These are phyloP conservation scores for Phtheirospermum japonicum DNA, from an alignment of 257 asterid species.

Conservation along the genomic window DNA sequence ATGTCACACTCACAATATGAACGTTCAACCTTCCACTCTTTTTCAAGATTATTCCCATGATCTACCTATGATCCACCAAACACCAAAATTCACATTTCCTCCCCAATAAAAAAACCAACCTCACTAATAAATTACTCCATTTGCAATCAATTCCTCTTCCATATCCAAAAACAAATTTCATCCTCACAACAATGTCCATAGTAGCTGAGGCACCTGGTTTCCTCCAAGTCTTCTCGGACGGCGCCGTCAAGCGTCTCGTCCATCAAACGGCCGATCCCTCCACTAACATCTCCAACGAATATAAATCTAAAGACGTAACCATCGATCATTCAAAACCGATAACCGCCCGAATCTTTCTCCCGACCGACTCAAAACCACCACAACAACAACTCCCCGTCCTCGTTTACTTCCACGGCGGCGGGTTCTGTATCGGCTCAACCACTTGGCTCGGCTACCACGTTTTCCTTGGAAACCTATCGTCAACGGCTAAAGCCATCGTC, in stretches of 20 bases:
- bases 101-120: not conserved
- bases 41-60: slow-evolving; percentile 25
- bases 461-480: slow-evolving; percentile 58
- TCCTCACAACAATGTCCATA: slow-evolving; percentile 39
- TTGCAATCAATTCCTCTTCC: too few species aligned
- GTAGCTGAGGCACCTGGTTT: slow-evolving; percentile 51
- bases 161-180: not conserved
- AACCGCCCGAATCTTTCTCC: slow-evolving; percentile 62
- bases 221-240: slow-evolving; percentile 65
- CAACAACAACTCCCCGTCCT: slow-evolving; percentile 38
- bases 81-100: not conserved
- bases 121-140: too few species aligned
- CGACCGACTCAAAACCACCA: slow-evolving; percentile 25
- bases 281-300: slow-evolving; percentile 31
- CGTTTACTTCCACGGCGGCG: slow-evolving; percentile 88
- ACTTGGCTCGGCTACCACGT: slow-evolving; percentile 69
- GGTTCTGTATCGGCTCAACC: slow-evolving; percentile 81
- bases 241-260: slow-evolving; percentile 43
- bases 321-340: slow-evolving; percentile 49
- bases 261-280: slow-evolving; percentile 38
- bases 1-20: too few species aligned
- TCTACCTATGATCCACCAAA: slow-evolving; percentile 31
- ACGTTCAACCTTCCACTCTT: not conserved
- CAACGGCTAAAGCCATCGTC: slow-evolving; percentile 41
- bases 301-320: slow-evolving; percentile 52